Percentiles rank a stretch among this genome's conserved stretches.
These are phyloP conservation scores for Bipolaris zeicola DNA, from an alignment of 2,329 filamentous ascomycete species.

Conservation along the genomic window DNA sequence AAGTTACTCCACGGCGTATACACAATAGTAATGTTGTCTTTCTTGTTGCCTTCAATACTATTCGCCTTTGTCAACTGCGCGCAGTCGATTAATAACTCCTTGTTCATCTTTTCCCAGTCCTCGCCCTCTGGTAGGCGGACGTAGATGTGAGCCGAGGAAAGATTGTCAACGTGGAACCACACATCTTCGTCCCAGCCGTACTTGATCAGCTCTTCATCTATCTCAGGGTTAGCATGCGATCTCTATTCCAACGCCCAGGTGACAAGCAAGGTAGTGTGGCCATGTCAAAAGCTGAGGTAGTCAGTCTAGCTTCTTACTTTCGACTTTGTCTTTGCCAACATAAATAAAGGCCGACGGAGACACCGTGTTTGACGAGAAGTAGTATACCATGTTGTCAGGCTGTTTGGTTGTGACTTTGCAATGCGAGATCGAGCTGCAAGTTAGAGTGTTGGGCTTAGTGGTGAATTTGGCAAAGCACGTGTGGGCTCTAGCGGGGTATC, in stretches of 20 bases:
- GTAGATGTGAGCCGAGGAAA: constrained; percentile 96
- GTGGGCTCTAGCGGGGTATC: constrained; percentile 37
- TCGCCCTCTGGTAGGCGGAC: constrained; percentile 79
- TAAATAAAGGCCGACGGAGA: constrained; percentile 87
- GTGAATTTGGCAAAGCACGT: constrained; percentile 37
- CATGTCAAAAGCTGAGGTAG: neutral
- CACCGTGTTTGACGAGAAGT: constrained; percentile 87
- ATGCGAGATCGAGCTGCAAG: neutral
- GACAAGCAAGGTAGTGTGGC: neutral
- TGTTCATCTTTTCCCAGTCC: constrained; percentile 80
- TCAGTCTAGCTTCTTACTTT: constrained; percentile 68
- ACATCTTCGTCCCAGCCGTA: constrained; percentile 94
- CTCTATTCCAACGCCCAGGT: neutral
- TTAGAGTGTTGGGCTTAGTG: constrained; percentile 10
- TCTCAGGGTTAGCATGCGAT: neutral
- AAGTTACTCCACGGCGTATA: constrained; percentile 98
- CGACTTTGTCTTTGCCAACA: constrained; percentile 98
- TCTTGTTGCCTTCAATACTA: constrained; percentile 99
- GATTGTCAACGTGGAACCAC: constrained; percentile 98
- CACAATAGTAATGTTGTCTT: constrained; percentile 94
- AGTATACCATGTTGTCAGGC: constrained; percentile 77
- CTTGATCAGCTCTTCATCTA: constrained; percentile 97
- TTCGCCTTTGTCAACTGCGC: constrained; percentile 99
- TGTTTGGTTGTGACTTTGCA: neutral
- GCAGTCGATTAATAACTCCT: constrained; percentile 78